Percentiles rank a stretch among this genome's conserved stretches.
Conservation (phyloP, 2,329 filamentous ascomycete species). For the Penicillium digitatum region DNA sequence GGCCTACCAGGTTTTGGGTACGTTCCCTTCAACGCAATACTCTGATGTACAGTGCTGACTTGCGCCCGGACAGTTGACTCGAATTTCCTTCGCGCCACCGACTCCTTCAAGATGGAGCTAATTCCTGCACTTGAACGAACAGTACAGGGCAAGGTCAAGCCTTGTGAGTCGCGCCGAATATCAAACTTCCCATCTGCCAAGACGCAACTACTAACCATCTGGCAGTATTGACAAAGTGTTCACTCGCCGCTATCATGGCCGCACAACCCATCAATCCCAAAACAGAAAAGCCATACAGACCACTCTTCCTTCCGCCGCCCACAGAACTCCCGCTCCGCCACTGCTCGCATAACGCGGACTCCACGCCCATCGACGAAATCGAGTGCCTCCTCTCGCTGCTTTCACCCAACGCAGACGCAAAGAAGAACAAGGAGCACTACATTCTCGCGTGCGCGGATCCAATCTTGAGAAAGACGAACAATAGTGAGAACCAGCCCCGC, state of each 20-base stretch:
- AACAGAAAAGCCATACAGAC: constrained; percentile 40
- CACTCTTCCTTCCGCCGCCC: constrained; percentile 44
- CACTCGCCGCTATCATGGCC: constrained; percentile 44
- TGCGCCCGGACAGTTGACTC: constrained; percentile 62
- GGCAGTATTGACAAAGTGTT: constrained; percentile 71
- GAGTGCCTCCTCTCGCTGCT: constrained; percentile 46
- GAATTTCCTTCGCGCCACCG: constrained; percentile 75
- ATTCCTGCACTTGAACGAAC: constrained; percentile 70
- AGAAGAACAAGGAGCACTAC: constrained; percentile 49
- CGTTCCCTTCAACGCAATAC: constrained; percentile 22
- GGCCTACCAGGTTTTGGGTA: constrained; percentile 84
- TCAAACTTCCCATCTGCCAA: not conserved
- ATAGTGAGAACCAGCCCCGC: constrained; percentile 29
- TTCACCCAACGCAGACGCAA: constrained; percentile 35
- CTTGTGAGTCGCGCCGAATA: constrained; percentile 52
- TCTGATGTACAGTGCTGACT: constrained; percentile 14
- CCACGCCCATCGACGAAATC: constrained; percentile 42
- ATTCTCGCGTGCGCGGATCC: constrained; percentile 45
- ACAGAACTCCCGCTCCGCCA: constrained; percentile 45
- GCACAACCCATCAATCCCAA: constrained; percentile 37
- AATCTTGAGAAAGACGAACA: constrained; percentile 21
- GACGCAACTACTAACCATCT: constrained; percentile 6
- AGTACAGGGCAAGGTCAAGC: constrained; percentile 81
- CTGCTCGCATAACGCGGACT: constrained; percentile 45
- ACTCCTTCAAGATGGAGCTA: constrained; percentile 86